These are phyloP conservation scores for Boletellus deceptivus DNA, from an alignment of 1,284 basidiomycete genomes.

Conservation along the genomic window DNA sequence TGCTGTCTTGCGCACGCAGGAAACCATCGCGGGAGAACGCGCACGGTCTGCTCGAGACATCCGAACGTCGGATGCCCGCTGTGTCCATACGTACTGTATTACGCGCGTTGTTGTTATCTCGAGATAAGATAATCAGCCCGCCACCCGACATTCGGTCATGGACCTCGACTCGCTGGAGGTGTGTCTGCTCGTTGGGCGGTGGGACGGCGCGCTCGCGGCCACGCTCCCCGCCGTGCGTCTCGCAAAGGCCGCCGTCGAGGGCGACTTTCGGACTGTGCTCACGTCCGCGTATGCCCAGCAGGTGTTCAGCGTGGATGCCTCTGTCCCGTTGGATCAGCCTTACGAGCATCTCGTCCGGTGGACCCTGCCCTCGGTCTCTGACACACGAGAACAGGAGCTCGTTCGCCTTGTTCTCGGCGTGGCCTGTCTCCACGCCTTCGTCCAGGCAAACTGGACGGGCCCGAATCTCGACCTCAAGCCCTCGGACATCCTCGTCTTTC, in stretches of 20 bases:
- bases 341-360: slow-evolving; percentile 36
- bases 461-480: slow-evolving; percentile 74
- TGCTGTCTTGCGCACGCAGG: too few relatives aligned
- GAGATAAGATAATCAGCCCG: too few relatives aligned
- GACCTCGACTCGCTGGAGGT: slow-evolving; percentile 44
- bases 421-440: slow-evolving; percentile 84
- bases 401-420: slow-evolving; percentile 67
- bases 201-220: slow-evolving; percentile 36
- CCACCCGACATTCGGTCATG: slow-evolving; percentile 5
- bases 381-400: slow-evolving; percentile 43
- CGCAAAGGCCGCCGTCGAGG: slow-evolving; percentile 45
- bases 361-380: slow-evolving; percentile 18
- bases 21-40: too few relatives aligned
- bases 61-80: too few relatives aligned
- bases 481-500: slow-evolving; percentile 48
- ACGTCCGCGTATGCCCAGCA: slow-evolving; percentile 48
- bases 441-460: slow-evolving; percentile 97
- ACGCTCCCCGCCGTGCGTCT: slow-evolving; percentile 24
- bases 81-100: too few relatives aligned
- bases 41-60: too few relatives aligned
- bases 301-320: slow-evolving; percentile 38
- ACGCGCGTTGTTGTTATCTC: too few relatives aligned
- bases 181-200: slow-evolving; percentile 51
- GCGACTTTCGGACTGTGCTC: slow-evolving; percentile 49
- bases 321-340: slow-evolving; percentile 15